Conservation (phyloP, 768 basidiomycete genomes). For the Sistotremastrum suecicum region DNA sequence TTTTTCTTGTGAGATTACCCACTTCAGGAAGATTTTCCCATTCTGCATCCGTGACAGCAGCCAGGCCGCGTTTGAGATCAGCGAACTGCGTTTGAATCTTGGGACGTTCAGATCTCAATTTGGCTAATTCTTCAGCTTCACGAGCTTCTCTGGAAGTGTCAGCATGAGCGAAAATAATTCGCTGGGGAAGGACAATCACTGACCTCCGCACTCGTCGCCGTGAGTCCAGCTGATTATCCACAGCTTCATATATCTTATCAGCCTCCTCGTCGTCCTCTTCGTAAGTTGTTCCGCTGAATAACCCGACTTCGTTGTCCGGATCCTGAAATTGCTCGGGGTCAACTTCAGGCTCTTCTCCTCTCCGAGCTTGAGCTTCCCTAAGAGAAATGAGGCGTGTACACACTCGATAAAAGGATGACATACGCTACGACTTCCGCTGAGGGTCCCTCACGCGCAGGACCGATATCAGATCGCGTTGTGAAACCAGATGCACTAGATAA, state of each 20-base stretch:
- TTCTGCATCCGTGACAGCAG: constrained; percentile 76
- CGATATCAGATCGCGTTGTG: constrained; percentile 97
- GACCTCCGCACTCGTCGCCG: constrained; percentile 68
- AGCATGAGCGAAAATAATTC: constrained; percentile 14
- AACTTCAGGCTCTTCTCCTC: constrained; percentile 79
- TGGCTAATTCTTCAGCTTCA: constrained; percentile 59
- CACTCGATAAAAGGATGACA: constrained; percentile 16
- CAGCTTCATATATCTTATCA: constrained; percentile 86
- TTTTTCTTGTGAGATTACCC: constrained; percentile 86
- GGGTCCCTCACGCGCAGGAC: constrained; percentile 91
- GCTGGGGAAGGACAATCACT: constrained; percentile 22
- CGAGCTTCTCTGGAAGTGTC: constrained; percentile 45
- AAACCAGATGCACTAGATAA: constrained; percentile 77
- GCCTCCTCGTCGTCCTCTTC: constrained; percentile 98
- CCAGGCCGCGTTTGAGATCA: constrained; percentile 83
- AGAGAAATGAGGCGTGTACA: constrained; percentile 5
- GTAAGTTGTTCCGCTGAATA: constrained; percentile 92
- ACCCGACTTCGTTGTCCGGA: constrained; percentile 92
- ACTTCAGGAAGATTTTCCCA: constrained; percentile 96
- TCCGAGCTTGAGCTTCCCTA: constrained; percentile 73
- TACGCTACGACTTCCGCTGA: constrained; percentile 84
- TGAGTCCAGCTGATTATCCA: constrained; percentile 83
- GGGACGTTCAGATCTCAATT: constrained; percentile 74
- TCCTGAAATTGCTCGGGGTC: constrained; percentile 92
- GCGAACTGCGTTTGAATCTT: constrained; percentile 95